Percentiles rank a stretch among this genome's conserved stretches.
Conservation (phyloP, 2,329 filamentous ascomycete species). For the Pyrenochaeta sp. region DNA sequence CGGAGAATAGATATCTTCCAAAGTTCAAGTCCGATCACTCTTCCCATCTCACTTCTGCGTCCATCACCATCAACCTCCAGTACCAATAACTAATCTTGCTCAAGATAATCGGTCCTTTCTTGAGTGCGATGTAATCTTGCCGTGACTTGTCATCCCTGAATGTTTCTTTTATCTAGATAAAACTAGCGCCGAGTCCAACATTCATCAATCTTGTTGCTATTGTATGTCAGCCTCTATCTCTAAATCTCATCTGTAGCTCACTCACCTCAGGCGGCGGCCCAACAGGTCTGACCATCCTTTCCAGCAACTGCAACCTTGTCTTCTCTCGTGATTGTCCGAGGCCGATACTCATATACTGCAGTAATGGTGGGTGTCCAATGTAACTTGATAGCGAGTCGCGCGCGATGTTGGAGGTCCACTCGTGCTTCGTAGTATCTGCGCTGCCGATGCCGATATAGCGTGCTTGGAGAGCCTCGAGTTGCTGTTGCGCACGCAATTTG, state of each 20-base stretch:
- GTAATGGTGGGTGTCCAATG: conserved; percentile 85
- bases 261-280: conserved; percentile 70
- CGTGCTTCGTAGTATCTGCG: conserved; percentile 95
- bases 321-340: conserved; percentile 86
- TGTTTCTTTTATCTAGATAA: background rate
- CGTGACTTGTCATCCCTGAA: background rate
- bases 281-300: conserved; percentile 73
- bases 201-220: conserved; percentile 33
- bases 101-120: background rate
- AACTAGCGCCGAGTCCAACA: background rate
- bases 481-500: conserved; percentile 96
- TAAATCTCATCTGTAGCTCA: background rate
- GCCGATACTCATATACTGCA: conserved; percentile 89
- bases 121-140: background rate
- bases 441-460: conserved; percentile 97
- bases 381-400: conserved; percentile 92
- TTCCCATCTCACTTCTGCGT: background rate
- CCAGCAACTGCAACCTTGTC: conserved; percentile 80
- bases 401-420: conserved; percentile 95
- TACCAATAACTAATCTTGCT: background rate
- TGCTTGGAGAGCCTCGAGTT: conserved; percentile 94
- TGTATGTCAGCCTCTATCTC: conserved; percentile 7
- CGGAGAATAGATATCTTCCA: background rate
- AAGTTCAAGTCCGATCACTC: background rate
- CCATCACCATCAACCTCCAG: background rate